Conservation (phyloP, 257 asterid species). For the Nicotiana tabacum region DNA sequence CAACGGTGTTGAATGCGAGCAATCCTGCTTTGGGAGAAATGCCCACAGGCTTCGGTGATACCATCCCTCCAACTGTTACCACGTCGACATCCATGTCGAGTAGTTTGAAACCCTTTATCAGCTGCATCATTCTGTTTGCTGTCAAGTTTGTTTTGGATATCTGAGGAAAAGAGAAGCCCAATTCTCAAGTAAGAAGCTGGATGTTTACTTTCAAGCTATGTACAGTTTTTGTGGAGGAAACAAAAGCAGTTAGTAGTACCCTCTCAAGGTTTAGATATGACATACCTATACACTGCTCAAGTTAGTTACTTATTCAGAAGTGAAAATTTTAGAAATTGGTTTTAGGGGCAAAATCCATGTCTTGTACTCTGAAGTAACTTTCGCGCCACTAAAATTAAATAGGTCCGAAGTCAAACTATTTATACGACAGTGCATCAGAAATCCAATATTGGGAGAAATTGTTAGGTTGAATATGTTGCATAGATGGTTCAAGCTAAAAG, state of each 20-base stretch:
- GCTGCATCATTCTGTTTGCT: conserved; percentile 32
- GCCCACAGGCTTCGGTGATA: conserved; percentile 39
- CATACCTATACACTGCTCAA: neutral
- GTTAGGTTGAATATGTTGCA: no score
- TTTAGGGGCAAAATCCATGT: neutral
- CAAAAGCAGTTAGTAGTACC: conserved; percentile 6
- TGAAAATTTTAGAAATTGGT: neutral
- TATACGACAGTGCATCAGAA: no score
- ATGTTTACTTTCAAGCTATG: conserved; percentile 16
- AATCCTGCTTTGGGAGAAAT: conserved; percentile 49
- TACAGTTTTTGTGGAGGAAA: conserved; percentile 23
- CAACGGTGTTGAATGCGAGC: conserved; percentile 32
- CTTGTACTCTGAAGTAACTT: no score
- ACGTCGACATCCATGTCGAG: conserved; percentile 35
- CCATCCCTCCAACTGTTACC: conserved; percentile 30
- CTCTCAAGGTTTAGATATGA: neutral
- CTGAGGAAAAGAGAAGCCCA: conserved; percentile 21
- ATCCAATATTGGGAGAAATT: no score
- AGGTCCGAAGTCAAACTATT: neutral
- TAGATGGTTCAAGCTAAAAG: no score
- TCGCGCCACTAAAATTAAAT: neutral
- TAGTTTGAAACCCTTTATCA: conserved; percentile 33
- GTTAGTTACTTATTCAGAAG: neutral
- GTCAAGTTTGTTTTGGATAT: conserved; percentile 24
- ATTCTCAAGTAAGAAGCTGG: conserved; percentile 12